Evolutionary conservation across 495 filamentous ascomycete species (phyloP), one percentile per base, ranked within the genome.

Genomic region (Aspergillus biplanus): DNA sequence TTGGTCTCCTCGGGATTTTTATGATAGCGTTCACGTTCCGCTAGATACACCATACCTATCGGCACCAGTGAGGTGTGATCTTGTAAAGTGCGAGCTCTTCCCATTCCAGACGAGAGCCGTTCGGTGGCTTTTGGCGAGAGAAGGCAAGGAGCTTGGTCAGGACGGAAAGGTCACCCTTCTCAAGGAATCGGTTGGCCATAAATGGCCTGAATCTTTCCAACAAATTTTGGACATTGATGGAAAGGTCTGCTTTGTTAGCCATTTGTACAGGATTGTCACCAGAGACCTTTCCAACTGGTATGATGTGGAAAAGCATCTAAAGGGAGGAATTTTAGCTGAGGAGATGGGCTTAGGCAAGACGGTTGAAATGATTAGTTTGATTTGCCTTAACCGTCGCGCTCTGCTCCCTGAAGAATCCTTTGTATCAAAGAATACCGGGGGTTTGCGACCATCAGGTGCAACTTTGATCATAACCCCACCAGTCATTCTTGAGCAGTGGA

Each of bases 301-400:
- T 33, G 71, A 79, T 44, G 67, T 73, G 8, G 72, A 66, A 31
- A 57, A 71, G 35, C 46, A 72, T 32, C 66, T 87, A 0, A 78
- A 69, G 34, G 88, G 87, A 16, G 89, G 89, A 0, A 85, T 91
- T 33, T 82, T 99, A 21, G 92, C 93, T 0, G 94, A 99, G 73
- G 95, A 99, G 75, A 97, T 97, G 95, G 94, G 94, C 0, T 78
- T 99, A 5, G 95, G 95, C 1, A 99, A 99, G 72, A 97, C 95
- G 0, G 85, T 97, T 18, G 95, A 99, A 72, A 82, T 94, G 55
- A 90, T 95, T 50, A 85, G 90, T 3, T 75, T 97, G 18, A 88
- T 96, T 0, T 83, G 83, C 49, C 70, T 90, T 50, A 87, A 96
- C 68, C 77, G 60, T 39, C 80, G 71, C 8, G n/a, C 13, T 5